Percentiles rank a stretch among this genome's conserved stretches.
These are phyloP conservation scores for Zalaria obscura DNA, from an alignment of 2,329 filamentous ascomycete genomes.

Conservation along the genomic window DNA sequence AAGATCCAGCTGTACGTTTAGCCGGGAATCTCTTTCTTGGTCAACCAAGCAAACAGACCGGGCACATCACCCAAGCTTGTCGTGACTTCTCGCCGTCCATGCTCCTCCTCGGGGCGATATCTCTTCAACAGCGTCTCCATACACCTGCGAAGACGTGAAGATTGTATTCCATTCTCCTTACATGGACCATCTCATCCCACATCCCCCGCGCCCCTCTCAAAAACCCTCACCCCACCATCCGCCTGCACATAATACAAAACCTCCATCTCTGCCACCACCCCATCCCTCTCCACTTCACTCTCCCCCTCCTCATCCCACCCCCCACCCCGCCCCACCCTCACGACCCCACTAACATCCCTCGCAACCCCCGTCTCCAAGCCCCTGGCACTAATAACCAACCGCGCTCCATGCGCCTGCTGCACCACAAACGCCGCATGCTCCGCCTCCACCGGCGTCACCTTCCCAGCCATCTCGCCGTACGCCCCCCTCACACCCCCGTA, in stretches of 20 bases:
- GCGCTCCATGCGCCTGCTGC: slow-evolving; percentile 59
- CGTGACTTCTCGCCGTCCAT: too few species aligned
- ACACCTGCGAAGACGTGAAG: too few species aligned
- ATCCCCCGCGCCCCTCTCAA: slow-evolving; percentile 55
- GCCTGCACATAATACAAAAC: slow-evolving; percentile 67
- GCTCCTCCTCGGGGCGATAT: too few species aligned
- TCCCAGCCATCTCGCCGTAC: slow-evolving; percentile 7
- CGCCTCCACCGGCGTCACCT: slow-evolving; percentile 48
- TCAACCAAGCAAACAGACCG: too few species aligned
- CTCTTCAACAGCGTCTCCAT: too few species aligned
- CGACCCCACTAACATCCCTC: slow-evolving; percentile 76
- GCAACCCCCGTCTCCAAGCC: slow-evolving; percentile 79
- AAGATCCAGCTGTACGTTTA: too few species aligned
- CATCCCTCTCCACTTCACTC: slow-evolving; percentile 28
- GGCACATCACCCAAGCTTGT: too few species aligned
- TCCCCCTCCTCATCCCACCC: slow-evolving; percentile 20
- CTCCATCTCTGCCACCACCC: slow-evolving; percentile 45
- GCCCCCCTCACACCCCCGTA: slow-evolving; percentile 4
- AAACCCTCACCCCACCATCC: slow-evolving; percentile 70
- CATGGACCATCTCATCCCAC: slow-evolving; percentile 3
- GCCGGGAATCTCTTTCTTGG: too few species aligned
- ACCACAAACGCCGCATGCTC: slow-evolving; percentile 59
- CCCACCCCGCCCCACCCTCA: slow-evolving; percentile 56
- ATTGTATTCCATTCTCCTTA: background rate
- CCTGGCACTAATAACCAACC: slow-evolving; percentile 56